These are phyloP conservation scores for Brassica napus DNA, from an alignment of 345 rosid species.

Conservation along the genomic window DNA sequence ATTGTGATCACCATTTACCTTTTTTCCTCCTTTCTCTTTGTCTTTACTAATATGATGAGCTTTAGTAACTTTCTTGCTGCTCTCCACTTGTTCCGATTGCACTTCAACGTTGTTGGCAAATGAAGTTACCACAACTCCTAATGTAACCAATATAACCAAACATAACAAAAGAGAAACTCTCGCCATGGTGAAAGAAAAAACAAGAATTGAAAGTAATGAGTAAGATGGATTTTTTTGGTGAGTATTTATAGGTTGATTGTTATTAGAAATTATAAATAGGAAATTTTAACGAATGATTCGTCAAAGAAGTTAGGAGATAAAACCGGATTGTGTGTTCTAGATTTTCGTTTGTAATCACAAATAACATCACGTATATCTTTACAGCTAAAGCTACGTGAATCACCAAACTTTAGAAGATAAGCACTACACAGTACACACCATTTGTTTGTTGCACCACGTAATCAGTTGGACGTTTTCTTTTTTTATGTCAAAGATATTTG, in stretches of 20 bases:
- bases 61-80: neutral
- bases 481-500: neutral
- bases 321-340: constrained; percentile 17
- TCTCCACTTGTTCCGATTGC: constrained; percentile 20
- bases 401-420: constrained; percentile 22
- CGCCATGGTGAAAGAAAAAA: constrained; percentile 27
- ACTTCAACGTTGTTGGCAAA: constrained; percentile 22
- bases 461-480: neutral
- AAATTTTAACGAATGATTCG: constrained; percentile 16
- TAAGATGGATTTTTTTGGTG: constrained; percentile 15
- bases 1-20: neutral
- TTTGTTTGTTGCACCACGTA: constrained; percentile 4
- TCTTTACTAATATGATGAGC: constrained; percentile 6
- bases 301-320: constrained; percentile 32
- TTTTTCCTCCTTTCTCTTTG: constrained; percentile 14
- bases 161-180: constrained; percentile 32
- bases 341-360: neutral
- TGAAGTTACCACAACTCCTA: constrained; percentile 28
- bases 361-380: neutral
- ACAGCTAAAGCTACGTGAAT: constrained; percentile 26
- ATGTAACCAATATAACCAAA: constrained; percentile 35
- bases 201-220: neutral
- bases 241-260: constrained; percentile 30
- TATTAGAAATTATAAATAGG: constrained; percentile 19
- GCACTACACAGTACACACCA: neutral